phyloP scores from a whole-genome alignment of 148 eudicot genomes.

The Rhododendron williamsianum region DNA sequence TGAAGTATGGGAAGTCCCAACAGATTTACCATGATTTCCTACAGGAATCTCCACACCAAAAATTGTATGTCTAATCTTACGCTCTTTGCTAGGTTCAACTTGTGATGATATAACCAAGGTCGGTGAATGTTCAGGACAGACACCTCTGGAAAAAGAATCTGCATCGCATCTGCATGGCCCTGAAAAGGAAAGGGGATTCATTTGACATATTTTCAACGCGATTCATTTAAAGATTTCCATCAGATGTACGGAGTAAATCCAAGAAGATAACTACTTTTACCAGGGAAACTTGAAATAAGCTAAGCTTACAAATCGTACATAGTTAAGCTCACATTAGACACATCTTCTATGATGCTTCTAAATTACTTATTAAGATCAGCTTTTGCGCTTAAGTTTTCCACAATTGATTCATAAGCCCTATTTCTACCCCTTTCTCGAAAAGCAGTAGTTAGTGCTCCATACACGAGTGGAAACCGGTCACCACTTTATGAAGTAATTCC shows the following conservation, averaged over 20 bases:
- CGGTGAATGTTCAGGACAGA: conserved; percentile 1
- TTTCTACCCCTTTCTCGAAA: background rate
- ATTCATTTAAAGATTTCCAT: background rate
- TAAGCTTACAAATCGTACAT: background rate
- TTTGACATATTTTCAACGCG: background rate
- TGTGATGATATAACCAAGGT: conserved; percentile 4
- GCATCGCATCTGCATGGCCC: conserved; percentile 5
- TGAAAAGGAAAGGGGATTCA: conserved; percentile 7
- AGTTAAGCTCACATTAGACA: background rate
- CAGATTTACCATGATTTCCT: conserved; percentile 14
- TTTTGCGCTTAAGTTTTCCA: background rate
- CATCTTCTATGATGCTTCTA: background rate
- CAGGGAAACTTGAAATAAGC: background rate
- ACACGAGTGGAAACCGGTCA: background rate
- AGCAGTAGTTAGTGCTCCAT: background rate
- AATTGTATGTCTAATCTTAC: conserved; percentile 22
- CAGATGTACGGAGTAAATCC: background rate
- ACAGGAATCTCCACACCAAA: conserved; percentile 40
- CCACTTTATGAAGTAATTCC: background rate
- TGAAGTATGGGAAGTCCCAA: background rate
- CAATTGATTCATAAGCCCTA: background rate
- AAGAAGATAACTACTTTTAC: background rate
- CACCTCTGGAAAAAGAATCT: background rate
- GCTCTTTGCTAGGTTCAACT: conserved; percentile 14
- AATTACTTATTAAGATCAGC: background rate